phyloP scores from a whole-genome alignment of 208 protist genomes.

The Trypanosoma grayi region DNA sequence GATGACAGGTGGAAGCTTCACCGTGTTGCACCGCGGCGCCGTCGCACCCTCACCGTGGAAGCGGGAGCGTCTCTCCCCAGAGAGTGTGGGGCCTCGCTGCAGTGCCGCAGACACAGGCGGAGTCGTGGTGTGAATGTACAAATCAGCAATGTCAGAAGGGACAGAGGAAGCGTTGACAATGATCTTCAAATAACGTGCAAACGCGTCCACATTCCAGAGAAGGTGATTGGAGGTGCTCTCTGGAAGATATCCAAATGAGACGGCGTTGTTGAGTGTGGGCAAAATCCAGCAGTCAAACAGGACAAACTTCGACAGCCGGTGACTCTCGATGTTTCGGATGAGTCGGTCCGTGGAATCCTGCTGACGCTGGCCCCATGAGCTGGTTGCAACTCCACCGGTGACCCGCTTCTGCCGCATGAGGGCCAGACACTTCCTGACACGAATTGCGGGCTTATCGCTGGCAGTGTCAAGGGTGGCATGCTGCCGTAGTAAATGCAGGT shows the following conservation, averaged over 20 bases:
- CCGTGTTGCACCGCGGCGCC: conserved; percentile 26
- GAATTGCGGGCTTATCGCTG: conserved; percentile 22
- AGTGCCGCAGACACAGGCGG: background rate
- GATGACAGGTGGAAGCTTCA: conserved; percentile 69
- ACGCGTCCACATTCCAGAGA: conserved; percentile 85
- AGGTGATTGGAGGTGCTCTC: conserved; percentile 70
- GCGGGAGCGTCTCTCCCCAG: conserved; percentile 7
- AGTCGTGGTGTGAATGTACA: conserved; percentile 17
- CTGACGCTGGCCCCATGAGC: conserved; percentile 16
- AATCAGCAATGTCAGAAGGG: conserved; percentile 1
- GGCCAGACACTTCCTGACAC: conserved; percentile 33
- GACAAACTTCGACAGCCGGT: conserved; percentile 79
- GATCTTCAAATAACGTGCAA: conserved; percentile 88
- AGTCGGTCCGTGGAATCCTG: conserved; percentile 42
- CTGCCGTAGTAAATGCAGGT: conserved; percentile 71
- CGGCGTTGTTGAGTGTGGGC: conserved; percentile 73
- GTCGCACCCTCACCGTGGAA: background rate
- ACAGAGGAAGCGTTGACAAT: conserved; percentile 73
- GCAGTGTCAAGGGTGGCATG: conserved; percentile 20
- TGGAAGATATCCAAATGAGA: conserved; percentile 61
- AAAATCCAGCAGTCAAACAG: conserved; percentile 90
- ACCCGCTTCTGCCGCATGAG: conserved; percentile 51
- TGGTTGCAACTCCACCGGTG: background rate
- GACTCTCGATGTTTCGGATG: conserved; percentile 64
- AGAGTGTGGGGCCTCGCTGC: background rate